Evolutionary conservation across 73 alveolate genomes (phyloP).

Genomic region (Stentor roeselii): DNA sequence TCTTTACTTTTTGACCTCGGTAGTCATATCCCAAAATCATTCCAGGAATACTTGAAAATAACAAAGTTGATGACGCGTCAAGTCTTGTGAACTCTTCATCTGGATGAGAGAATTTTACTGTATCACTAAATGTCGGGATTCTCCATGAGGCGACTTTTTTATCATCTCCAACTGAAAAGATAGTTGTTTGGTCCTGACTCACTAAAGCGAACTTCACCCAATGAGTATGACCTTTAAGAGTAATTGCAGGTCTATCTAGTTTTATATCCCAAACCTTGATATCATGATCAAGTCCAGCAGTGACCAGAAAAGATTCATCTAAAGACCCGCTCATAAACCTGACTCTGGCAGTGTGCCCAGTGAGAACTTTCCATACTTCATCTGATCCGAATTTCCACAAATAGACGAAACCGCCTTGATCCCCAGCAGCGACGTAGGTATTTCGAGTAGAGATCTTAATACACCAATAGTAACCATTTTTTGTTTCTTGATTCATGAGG

Average conservation of each 20-base stretch:
- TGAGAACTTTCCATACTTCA: background rate
- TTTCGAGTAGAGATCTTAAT: background rate
- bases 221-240: background rate
- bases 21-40: background rate
- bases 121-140: background rate
- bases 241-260: background rate
- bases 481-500: no score
- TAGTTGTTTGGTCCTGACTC: background rate
- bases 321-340: background rate
- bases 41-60: background rate
- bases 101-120: background rate
- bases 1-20: no score
- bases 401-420: background rate
- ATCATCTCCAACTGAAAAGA: background rate
- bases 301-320: background rate
- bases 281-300: background rate
- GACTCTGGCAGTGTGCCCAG: background rate
- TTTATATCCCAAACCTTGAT: slow-evolving; percentile 2
- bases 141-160: background rate
- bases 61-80: background rate
- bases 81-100: background rate
- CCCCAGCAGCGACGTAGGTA: slow-evolving; percentile 6
- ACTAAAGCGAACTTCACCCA: background rate
- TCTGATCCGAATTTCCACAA: background rate
- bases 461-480: background rate